These are phyloP conservation scores for Fusarium hostae DNA, from an alignment of 2,329 filamentous ascomycete species.

Conservation along the genomic window DNA sequence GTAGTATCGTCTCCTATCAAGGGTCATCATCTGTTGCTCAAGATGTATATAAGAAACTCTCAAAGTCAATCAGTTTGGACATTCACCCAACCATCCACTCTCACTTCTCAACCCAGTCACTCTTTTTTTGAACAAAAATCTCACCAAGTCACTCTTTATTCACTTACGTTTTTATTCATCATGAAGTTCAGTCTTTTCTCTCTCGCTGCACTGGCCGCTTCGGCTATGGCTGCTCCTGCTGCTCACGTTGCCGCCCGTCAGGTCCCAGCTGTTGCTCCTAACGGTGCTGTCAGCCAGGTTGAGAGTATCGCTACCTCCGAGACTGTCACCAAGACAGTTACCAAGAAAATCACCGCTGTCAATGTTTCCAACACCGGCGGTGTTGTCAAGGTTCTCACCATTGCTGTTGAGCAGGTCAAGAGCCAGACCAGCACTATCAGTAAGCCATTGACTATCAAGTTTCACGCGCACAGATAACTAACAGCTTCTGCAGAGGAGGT, in stretches of 20 bases:
- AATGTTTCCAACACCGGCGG: conserved; percentile 13
- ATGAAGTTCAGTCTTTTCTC: conserved; percentile 31
- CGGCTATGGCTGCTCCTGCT: conserved; percentile 13
- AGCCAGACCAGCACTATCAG: conserved; percentile 12
- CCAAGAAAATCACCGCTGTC: conserved; percentile 21
- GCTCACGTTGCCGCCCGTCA: neutral
- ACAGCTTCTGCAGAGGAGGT: neutral
- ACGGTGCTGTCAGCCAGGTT: neutral
- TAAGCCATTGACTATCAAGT: neutral
- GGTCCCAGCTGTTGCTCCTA: neutral
- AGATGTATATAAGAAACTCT: conserved; percentile 7
- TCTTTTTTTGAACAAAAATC: conserved; percentile 15
- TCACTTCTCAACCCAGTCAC: conserved; percentile 16
- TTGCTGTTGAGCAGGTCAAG: conserved; percentile 20
- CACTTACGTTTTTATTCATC: neutral
- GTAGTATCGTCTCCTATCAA: conserved; percentile 5
- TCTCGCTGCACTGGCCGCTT: conserved; percentile 10
- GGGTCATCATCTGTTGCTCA: neutral
- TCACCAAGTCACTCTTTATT: conserved; percentile 29
- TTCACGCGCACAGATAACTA: rapidly evolving
- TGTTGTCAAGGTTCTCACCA: conserved; percentile 21
- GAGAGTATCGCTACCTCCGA: neutral
- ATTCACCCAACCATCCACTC: neutral
- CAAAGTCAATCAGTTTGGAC: neutral
- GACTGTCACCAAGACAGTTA: conserved; percentile 25